These are phyloP conservation scores for Cokeromyces recurvatus DNA, from an alignment of 371 early-diverging fungal genomes.

Conservation along the genomic window DNA sequence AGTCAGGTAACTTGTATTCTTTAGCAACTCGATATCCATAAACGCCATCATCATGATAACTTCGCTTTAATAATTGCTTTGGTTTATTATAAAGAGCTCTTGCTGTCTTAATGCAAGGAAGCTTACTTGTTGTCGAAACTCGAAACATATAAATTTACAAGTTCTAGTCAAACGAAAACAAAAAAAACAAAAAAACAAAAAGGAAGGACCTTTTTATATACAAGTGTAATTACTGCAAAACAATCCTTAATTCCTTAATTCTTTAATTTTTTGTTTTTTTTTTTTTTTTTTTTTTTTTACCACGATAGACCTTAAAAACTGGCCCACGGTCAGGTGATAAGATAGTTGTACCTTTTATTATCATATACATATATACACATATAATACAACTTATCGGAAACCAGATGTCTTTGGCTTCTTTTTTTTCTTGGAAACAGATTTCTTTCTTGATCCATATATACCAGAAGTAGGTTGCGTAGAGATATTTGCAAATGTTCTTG, in stretches of 20 bases:
- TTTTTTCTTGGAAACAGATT: conserved; percentile 8
- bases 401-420: conserved; percentile 12
- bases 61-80: conserved; percentile 2
- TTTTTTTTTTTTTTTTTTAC: too few species aligned
- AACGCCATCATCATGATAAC: conserved; percentile 72
- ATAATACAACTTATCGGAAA: conserved; percentile 7
- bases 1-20: conserved; percentile 66
- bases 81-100: background rate
- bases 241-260: too few species aligned
- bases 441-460: conserved; percentile 10
- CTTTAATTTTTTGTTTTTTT: too few species aligned
- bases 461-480: conserved; percentile 13
- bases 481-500: background rate
- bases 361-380: too few species aligned
- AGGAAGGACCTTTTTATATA: conserved; percentile 3
- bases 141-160: conserved; percentile 7
- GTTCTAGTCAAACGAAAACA: too few species aligned
- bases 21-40: conserved; percentile 83
- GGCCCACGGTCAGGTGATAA: conserved; percentile 25
- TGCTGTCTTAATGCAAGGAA: too few species aligned
- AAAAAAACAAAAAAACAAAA: too few species aligned
- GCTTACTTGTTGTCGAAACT: too few species aligned
- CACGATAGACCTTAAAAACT: too few species aligned
- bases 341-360: too few species aligned
- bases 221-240: too few species aligned